Evolutionary conservation across 2,329 filamentous ascomycete species (phyloP), one percentile per base, ranked within the genome.

Genomic region (Zymoseptoria crescenta): DNA sequence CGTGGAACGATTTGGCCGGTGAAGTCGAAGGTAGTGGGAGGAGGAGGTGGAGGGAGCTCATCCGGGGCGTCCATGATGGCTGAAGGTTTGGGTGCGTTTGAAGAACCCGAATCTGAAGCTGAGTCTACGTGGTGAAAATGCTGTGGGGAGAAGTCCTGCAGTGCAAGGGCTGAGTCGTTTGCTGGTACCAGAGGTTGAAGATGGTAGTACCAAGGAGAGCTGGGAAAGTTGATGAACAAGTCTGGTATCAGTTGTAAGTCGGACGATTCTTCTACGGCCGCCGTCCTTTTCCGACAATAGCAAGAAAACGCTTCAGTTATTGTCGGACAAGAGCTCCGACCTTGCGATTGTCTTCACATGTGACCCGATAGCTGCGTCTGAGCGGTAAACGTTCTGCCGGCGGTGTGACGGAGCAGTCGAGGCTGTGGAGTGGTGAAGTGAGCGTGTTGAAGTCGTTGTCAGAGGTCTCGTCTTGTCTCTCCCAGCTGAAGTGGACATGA

Each of bases 51-150:
- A 29, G 49, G 28, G 10, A 24, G 51, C 52, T 58, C 56, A 19
- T 20, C 24, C 16, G 51, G 41, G n/a, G 56, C 20, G 45, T 58
- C 56, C 56, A 58, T 58, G 49, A 28, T 52, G 49, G 49, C 27
- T 52, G 49, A 19, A n/a, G 20, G 8, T 52, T n/a, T 52, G 49
- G 49, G 20, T 52, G 19, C 20, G 19, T 16, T 24, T 24, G 27
- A 5, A 6, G 49, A 52, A 16, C n/a, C 13, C 8, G 49, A 52
- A 16, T 16, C 10, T 5, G n/a, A 45, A 45, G 35, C 35, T 45
- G 35, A 45, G 16, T 45, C 16, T 45, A 13, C n/a, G 13, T 45
- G 35, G 35, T 16, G 35, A 45, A 16, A 41, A 45, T 2, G 35
- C 13, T 16, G 20, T 24, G 10, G 13, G 49, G 13, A 5, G 49